A percentile compares a stretch with the other conserved stretches of the same genome.
Conservation (phyloP, 208 protist genomes). For the Crithidia acanthocephali region DNA sequence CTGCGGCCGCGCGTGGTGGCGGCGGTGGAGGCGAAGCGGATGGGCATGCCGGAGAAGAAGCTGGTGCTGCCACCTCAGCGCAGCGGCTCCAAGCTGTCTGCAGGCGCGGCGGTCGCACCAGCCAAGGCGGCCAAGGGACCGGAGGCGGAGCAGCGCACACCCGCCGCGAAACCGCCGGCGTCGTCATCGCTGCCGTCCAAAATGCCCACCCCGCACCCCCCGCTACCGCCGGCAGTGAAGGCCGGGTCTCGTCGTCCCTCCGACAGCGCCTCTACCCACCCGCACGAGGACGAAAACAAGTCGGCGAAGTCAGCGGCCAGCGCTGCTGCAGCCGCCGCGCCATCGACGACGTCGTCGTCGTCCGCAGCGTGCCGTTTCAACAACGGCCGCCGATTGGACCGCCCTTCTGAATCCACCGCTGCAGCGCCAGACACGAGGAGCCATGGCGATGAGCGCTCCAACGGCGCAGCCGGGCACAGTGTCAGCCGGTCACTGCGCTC, state of each 20-base stretch:
- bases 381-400: constrained; percentile 8
- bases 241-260: background rate
- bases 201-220: background rate
- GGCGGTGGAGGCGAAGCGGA: background rate
- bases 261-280: no score
- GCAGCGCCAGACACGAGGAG: background rate
- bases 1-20: constrained; percentile 24
- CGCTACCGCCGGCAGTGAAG: background rate
- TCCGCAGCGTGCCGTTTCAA: background rate
- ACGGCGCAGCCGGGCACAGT: background rate
- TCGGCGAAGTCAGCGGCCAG: background rate
- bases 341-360: no score
- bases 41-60: constrained; percentile 3
- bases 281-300: background rate
- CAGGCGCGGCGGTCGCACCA: background rate
- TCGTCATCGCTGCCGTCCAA: background rate
- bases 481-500: background rate
- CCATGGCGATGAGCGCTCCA: background rate
- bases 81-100: background rate
- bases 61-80: constrained; percentile 12
- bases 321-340: background rate
- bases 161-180: no score
- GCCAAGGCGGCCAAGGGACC: background rate
- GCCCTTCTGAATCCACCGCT: background rate
- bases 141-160: background rate